phyloP scores from a whole-genome alignment of 768 basidiomycete species.

The Boletales sp. region DNA sequence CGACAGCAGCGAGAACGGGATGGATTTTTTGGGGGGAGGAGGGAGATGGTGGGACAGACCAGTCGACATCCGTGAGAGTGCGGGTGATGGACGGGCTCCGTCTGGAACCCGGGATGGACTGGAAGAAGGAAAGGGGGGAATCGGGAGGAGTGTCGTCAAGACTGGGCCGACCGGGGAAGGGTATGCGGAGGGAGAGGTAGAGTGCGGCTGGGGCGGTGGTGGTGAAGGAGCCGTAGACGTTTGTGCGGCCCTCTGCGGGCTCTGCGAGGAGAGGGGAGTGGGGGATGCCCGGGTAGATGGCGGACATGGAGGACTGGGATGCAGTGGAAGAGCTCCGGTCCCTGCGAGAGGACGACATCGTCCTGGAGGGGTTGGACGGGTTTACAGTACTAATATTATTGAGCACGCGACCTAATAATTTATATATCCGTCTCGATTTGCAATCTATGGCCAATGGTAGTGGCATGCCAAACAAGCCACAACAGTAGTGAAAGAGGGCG shows the following conservation, averaged over 20 bases:
- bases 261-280: slow-evolving; percentile 22
- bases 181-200: slow-evolving; percentile 19
- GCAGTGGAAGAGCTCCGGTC: slow-evolving; percentile 11
- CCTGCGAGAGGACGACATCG: neutral
- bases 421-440: too few species aligned
- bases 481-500: too few species aligned
- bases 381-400: too few species aligned
- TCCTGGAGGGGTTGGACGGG: neutral
- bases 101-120: slow-evolving; percentile 11
- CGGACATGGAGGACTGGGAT: slow-evolving; percentile 22
- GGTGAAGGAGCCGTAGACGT: slow-evolving; percentile 38
- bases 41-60: slow-evolving; percentile 4
- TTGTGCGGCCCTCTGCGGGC: slow-evolving; percentile 21
- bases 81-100: slow-evolving; percentile 42
- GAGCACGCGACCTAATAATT: too few species aligned
- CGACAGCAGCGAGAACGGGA: slow-evolving; percentile 49
- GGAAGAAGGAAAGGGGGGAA: slow-evolving; percentile 24
- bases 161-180: neutral
- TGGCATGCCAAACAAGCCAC: too few species aligned
- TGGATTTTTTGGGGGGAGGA: slow-evolving; percentile 23
- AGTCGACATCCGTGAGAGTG: slow-evolving; percentile 19
- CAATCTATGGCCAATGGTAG: too few species aligned
- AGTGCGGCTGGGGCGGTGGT: slow-evolving; percentile 34
- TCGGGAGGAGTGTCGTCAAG: slow-evolving; percentile 26
- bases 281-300: slow-evolving; percentile 20